Percentiles rank a stretch among this genome's conserved stretches.
phyloP scores from a whole-genome alignment of 306 rosid genomes.

The barrel medic (Medicago truncatula) region MtrunA17r5.0-ANR NC_053046.1:3862001-3862500 shows the following conservation, averaged over 20 bases:
- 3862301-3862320: conserved; percentile 67
- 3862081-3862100: conserved; percentile 12
- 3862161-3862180: conserved; percentile 87
- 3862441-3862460: neutral
- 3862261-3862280: conserved; percentile 63
- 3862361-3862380: conserved; percentile 15
- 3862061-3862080: conserved; percentile 52
- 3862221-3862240: conserved; percentile 68
- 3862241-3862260: conserved; percentile 66
- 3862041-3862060: conserved; percentile 65
- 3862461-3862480: neutral
- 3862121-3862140: neutral
- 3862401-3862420: conserved; percentile 5
- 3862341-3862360: conserved; percentile 45
- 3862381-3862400: conserved; percentile 13
- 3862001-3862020: conserved; percentile 69
- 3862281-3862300: conserved; percentile 73
- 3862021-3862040: conserved; percentile 57
- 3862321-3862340: conserved; percentile 59
- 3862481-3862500: conserved; percentile 6
- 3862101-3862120: neutral
- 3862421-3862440: neutral
- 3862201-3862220: conserved; percentile 66
- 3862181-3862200: conserved; percentile 69
- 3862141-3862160: neutral